These are phyloP conservation scores for Ceratobasidium theobromae DNA, from an alignment of 1,284 basidiomycete genomes.

Conservation along the genomic window DNA sequence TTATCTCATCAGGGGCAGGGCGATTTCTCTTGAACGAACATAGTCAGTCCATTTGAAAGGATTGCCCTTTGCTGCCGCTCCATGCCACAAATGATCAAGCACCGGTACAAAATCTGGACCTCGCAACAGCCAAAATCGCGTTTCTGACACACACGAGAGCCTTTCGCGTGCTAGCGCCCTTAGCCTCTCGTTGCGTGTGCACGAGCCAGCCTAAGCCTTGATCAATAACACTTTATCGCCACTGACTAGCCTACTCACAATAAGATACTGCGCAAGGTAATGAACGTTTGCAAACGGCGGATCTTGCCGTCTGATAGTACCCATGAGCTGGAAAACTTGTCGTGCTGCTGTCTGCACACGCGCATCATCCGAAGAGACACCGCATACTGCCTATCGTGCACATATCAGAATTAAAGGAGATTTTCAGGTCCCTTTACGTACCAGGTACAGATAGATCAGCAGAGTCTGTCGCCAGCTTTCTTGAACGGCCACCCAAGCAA, in stretches of 20 bases:
- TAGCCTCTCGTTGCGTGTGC: background rate
- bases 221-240: background rate
- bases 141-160: background rate
- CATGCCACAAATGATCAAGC: slow-evolving; percentile 9
- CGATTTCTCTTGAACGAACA: background rate
- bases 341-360: background rate
- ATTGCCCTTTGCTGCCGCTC: background rate
- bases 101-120: background rate
- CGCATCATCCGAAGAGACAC: background rate
- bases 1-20: background rate
- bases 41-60: background rate
- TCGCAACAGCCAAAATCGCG: background rate
- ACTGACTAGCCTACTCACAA: background rate
- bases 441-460: slow-evolving; percentile 22
- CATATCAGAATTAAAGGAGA: background rate
- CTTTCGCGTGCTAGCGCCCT: background rate
- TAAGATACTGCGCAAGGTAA: slow-evolving; percentile 2
- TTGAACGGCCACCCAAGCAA: background rate
- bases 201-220: background rate
- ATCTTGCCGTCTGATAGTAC: background rate
- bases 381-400: background rate
- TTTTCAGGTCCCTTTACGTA: background rate
- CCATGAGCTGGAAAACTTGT: slow-evolving; percentile 9
- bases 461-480: slow-evolving; percentile 24
- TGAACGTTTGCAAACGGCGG: background rate